Evolutionary conservation across 306 rosid genomes (phyloP), one percentile per base, ranked within the genome.

Genomic region (Prunus armeniaca): DNA sequence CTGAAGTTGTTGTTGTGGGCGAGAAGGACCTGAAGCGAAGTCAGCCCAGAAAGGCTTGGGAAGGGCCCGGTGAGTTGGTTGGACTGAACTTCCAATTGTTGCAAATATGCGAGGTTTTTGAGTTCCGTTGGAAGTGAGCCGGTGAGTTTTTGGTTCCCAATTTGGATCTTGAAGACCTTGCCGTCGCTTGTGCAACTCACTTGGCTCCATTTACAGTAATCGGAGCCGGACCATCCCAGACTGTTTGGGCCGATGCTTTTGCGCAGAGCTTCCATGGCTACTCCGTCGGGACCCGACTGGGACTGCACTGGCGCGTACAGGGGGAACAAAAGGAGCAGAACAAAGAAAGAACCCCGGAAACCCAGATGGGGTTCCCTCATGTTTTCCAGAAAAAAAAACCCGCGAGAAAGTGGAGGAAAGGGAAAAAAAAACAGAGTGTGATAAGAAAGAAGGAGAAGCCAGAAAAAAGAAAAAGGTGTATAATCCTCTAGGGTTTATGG

Each of bases 81-180:
- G 6, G 13, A 0, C 56, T 85, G 88, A 4, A 90, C 88, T 82
- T 95, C 96, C 0, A 95, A 83, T 1, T 20, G 80, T 50, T 70
- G 52, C 57, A 93, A 72, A 2, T 67, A 57, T 1, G 86, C 13
- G 4, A 95, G 76, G 34, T 75, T 73, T 2, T 2, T 25, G 13
- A 95, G 91, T 18, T 86, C 88, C 18, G 66, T 41, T 0, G 93
- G 96, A 28, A 95, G 90, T 9, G 83, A 43, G 3, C 99, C 99
- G 34, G 75, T 54, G 9, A 95, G 93, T 1, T 83, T 88, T 24
- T 76, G 86, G 13, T 73, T 79, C 3, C 89, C 89, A 41, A 95
- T 76, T 76, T 86, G 91, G 57, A 95, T 90, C 18, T 72, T 67
- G 0, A 2, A 9, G 1, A 95, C 89, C 22, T 83, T 85, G 28